Evolutionary conservation across 108 stramenopile species (phyloP).

Genomic region (Fistulifera solaris): DNA sequence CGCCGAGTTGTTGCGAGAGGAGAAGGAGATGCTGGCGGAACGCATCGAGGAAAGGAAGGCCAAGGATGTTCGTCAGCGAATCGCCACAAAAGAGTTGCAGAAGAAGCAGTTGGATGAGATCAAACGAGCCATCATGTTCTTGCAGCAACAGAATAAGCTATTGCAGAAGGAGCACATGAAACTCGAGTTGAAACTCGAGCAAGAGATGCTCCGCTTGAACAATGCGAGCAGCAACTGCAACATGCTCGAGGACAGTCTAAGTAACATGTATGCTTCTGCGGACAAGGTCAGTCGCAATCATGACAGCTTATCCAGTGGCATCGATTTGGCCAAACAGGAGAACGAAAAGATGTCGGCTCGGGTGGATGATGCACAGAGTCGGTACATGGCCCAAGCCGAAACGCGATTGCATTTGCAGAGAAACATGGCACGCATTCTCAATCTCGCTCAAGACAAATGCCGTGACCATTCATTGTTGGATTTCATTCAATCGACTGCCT

Average conservation of each 20-base stretch:
- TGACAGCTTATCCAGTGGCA: conserved; percentile 23
- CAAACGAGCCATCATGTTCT: conserved; percentile 58
- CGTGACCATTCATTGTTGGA: conserved; percentile 14
- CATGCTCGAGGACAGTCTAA: conserved; percentile 16
- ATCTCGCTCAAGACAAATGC: conserved; percentile 39
- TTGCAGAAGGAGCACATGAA: conserved; percentile 28
- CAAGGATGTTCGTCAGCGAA: conserved; percentile 27
- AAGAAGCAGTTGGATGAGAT: conserved; percentile 47
- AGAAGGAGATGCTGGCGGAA: background rate
- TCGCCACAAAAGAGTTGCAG: conserved; percentile 15
- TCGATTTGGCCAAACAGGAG: conserved; percentile 35
- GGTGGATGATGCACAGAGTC: conserved; percentile 48
- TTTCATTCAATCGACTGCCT: conserved; percentile 22
- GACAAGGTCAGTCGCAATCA: conserved; percentile 36
- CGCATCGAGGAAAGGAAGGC: conserved; percentile 23
- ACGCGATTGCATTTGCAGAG: conserved; percentile 45
- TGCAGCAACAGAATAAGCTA: conserved; percentile 36
- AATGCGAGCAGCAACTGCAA: conserved; percentile 14
- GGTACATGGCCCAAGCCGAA: conserved; percentile 61
- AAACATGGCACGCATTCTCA: conserved; percentile 36
- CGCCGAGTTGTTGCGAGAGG: conserved; percentile 8
- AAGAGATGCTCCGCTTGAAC: too few species aligned
- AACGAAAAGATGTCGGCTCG: conserved; percentile 42
- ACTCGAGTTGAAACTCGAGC: conserved; percentile 17
- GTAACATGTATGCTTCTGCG: conserved; percentile 27